Evolutionary conservation across 257 asterid genomes (phyloP).

Genomic region (Solanum pinnatisectum): DNA sequence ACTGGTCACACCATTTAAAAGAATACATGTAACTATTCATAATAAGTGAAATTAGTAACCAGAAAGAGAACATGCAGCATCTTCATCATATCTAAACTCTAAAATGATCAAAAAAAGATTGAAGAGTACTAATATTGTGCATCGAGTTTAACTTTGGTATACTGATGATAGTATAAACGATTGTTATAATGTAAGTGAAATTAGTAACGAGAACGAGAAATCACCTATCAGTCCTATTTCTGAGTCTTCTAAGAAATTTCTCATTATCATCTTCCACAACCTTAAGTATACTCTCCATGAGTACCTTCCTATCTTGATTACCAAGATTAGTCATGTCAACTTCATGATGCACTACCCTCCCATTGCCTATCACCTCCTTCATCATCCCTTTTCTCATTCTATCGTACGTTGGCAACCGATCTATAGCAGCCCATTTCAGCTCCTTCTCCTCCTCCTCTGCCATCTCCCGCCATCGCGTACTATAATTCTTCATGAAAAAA

Average conservation of each 20-base stretch:
- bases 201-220: neutral
- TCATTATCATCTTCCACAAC: slow-evolving; percentile 72
- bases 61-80: neutral
- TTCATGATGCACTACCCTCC: slow-evolving; percentile 34
- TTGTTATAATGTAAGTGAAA: neutral
- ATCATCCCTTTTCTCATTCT: slow-evolving; percentile 66
- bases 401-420: slow-evolving; percentile 71
- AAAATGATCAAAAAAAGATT: neutral
- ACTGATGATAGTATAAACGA: neutral
- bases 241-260: slow-evolving; percentile 45
- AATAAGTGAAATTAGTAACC: neutral
- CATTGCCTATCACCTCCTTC: slow-evolving; percentile 47
- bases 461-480: slow-evolving; percentile 43
- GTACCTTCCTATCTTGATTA: slow-evolving; percentile 47
- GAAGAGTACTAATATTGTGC: neutral
- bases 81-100: neutral
- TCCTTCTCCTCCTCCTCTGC: slow-evolving; percentile 64
- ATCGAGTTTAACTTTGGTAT: neutral
- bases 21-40: neutral
- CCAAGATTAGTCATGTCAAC: slow-evolving; percentile 54
- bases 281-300: slow-evolving; percentile 60
- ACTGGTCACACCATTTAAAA: neutral
- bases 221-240: slow-evolving; percentile 71
- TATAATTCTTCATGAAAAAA: slow-evolving; percentile 38
- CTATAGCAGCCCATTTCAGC: slow-evolving; percentile 87